phyloP scores from a whole-genome alignment of 495 filamentous ascomycete genomes.

The Viridothelium virens region DNA sequence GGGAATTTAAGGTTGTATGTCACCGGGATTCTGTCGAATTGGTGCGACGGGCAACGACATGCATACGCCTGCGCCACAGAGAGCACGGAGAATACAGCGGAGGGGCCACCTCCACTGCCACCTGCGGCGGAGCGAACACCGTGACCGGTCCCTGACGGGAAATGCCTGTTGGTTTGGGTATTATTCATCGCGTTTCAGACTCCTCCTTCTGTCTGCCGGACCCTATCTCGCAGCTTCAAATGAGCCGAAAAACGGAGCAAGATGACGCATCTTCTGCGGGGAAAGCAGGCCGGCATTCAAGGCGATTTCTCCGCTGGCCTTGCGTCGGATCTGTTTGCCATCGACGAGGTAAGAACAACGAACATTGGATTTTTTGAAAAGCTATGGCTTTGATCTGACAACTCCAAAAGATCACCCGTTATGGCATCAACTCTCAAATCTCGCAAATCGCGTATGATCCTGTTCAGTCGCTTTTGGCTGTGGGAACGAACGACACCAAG shows the following conservation, averaged over 20 bases:
- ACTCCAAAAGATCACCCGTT: conserved; percentile 55
- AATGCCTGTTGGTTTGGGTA: background rate
- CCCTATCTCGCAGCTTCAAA: background rate
- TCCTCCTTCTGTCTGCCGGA: background rate
- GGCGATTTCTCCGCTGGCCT: conserved; percentile 81
- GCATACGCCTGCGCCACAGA: background rate
- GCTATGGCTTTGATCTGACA: conserved; percentile 23
- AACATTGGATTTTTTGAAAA: conserved; percentile 16
- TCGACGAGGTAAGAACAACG: conserved; percentile 59
- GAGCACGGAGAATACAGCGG: background rate
- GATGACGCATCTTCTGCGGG: conserved; percentile 81
- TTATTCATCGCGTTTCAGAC: background rate
- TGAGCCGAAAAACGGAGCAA: conserved; percentile 9
- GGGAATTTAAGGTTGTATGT: background rate
- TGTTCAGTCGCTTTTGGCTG: conserved; percentile 84
- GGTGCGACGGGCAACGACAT: background rate
- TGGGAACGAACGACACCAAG: conserved; percentile 73
- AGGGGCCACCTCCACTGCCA: background rate
- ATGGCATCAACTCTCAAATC: conserved; percentile 82
- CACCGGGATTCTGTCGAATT: conserved; percentile 4
- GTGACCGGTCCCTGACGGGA: background rate
- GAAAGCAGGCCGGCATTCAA: conserved; percentile 87
- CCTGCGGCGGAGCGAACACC: background rate
- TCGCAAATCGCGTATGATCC: conserved; percentile 79
- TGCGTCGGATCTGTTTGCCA: conserved; percentile 61